These are phyloP conservation scores for Globisporangium emineosum DNA, from an alignment of 352 stramenopile species.

Conservation along the genomic window DNA sequence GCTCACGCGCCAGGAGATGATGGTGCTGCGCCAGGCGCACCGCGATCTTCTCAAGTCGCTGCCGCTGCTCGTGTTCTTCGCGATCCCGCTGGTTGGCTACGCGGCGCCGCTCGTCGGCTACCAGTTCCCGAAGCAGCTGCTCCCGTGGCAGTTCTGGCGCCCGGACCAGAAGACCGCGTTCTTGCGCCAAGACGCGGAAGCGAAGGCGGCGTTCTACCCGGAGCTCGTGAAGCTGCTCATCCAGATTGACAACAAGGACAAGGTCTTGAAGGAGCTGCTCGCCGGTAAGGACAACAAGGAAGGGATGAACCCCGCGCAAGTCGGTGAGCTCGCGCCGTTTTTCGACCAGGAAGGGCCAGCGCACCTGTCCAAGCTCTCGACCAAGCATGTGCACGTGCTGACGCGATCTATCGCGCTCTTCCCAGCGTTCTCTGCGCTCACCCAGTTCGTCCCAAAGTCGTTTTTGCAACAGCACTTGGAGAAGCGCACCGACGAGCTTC, in stretches of 20 bases:
- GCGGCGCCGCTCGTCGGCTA: slow-evolving; percentile 74
- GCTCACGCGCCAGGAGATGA: slow-evolving; percentile 73
- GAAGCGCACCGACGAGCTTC: slow-evolving; percentile 58
- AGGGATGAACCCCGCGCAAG: slow-evolving; percentile 47
- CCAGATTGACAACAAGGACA: slow-evolving; percentile 63
- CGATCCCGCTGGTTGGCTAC: slow-evolving; percentile 68
- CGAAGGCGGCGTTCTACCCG: slow-evolving; percentile 55
- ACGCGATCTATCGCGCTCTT: slow-evolving; percentile 51
- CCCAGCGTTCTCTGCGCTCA: slow-evolving; percentile 55
- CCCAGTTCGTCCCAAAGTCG: slow-evolving; percentile 37
- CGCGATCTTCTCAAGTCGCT: slow-evolving; percentile 85
- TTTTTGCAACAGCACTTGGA: slow-evolving; percentile 45
- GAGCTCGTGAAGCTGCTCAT: slow-evolving; percentile 51
- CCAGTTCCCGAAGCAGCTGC: slow-evolving; percentile 80
- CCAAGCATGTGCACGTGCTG: slow-evolving; percentile 51
- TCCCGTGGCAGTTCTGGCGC: slow-evolving; percentile 87
- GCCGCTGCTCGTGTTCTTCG: slow-evolving; percentile 72
- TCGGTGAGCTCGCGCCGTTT: slow-evolving; percentile 60
- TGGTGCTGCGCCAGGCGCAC: slow-evolving; percentile 77
- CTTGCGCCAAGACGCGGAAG: slow-evolving; percentile 55
- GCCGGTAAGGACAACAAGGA: slow-evolving; percentile 8
- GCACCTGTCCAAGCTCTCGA: slow-evolving; percentile 37
- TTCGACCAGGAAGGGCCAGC: slow-evolving; percentile 48
- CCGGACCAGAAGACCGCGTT: slow-evolving; percentile 84
- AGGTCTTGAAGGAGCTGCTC: slow-evolving; percentile 49